Evolutionary conservation across 169 alveolate species (phyloP), one percentile per base, ranked within the genome.

Genomic region (Plasmodium billcollinsi): DNA sequence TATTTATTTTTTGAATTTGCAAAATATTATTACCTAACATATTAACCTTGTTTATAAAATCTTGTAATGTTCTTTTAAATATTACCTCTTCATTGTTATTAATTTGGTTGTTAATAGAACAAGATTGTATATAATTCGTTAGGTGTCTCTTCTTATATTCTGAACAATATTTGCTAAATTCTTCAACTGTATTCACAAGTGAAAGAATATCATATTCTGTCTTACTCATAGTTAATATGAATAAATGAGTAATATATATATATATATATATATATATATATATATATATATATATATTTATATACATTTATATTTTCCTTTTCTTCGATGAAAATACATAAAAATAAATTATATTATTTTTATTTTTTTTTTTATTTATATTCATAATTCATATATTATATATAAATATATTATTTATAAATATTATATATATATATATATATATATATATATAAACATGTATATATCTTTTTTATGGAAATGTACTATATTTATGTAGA

Each of bases 151-250:
- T 86, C 49, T 86, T 86, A 65, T 86, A 86, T 24, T 45, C 11
- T 29, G 29, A 47, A 11, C 92, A 86, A 33, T 67, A 59, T 7
- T 47, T 73, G 45, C 62, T 59, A 54, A 86, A 86, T 58, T 74
- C 88, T 20, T 86, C 92, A 59, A 86, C 75, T 20, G 49, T 26
- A 24, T 70, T 39, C 29, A 86, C 43, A 47, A 86, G 88, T 71
- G 88, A 71, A 58, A 86, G 15, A 61, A 71, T 33, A 52, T 49
- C 26, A 15, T 72, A 67, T 50, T 61, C 92, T 66, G 43, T 67
- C 43, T 71, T 86, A 43, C 20, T 73, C 92, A 86, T 83, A 14
- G 15, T 86, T 58, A 33, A 43, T 14, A 26, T 20, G 26, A 7
- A 20, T 29, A 24, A 63, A 9, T 7, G 29, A 9, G 15, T 11